phyloP scores from a whole-genome alignment of 257 asterid species.

The Dorcoceras hygrometricum region DNA sequence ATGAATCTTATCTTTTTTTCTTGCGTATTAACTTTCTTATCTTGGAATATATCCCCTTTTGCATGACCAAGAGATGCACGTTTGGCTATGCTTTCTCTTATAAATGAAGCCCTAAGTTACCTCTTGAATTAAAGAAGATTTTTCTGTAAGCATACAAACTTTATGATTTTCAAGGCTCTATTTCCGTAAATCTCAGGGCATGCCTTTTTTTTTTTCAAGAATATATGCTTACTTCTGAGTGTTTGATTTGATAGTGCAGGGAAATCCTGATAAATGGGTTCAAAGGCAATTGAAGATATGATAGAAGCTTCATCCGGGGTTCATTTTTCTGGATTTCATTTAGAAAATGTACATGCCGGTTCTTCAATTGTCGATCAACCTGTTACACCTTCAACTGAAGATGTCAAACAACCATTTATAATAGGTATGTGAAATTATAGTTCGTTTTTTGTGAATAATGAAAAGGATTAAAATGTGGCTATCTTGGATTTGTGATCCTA shows the following conservation, averaged over 20 bases:
- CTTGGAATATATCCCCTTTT: constrained; percentile 20
- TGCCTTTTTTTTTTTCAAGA: constrained; percentile 4
- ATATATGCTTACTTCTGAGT: constrained; percentile 18
- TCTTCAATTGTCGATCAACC: constrained; percentile 44
- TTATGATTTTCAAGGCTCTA: constrained; percentile 16
- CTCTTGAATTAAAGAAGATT: constrained; percentile 7
- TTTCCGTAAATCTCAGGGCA: constrained; percentile 2
- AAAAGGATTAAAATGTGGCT: not conserved
- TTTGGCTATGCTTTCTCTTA: constrained; percentile 10
- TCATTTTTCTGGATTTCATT: constrained; percentile 91
- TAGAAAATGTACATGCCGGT: constrained; percentile 40
- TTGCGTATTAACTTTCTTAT: constrained; percentile 29
- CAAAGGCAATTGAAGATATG: constrained; percentile 82
- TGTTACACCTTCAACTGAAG: constrained; percentile 50
- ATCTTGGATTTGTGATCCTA: constrained; percentile 8
- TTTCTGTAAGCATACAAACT: not conserved
- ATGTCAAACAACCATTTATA: constrained; percentile 81
- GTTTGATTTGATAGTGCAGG: constrained; percentile 23
- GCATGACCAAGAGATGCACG: constrained; percentile 28
- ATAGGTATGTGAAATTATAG: constrained; percentile 57
- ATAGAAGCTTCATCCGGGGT: constrained; percentile 87
- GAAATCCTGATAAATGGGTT: constrained; percentile 58
- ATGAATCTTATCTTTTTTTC: constrained; percentile 28
- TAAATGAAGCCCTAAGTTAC: constrained; percentile 9
- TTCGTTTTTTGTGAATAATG: constrained; percentile 5